These are phyloP conservation scores for Rachicladosporium sp. DNA, from an alignment of 2,329 filamentous ascomycete species.

Conservation along the genomic window DNA sequence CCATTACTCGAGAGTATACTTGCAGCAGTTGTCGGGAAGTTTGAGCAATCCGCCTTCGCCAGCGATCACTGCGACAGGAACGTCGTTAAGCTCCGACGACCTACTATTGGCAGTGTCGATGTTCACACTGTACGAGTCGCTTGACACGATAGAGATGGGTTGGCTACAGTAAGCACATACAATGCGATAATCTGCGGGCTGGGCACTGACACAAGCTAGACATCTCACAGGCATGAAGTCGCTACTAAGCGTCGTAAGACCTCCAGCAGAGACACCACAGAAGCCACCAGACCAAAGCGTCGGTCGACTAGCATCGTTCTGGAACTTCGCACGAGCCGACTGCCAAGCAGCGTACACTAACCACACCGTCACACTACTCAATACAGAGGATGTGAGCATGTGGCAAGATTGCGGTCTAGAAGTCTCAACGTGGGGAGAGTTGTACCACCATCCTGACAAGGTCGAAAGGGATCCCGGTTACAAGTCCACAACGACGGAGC, in stretches of 20 bases:
- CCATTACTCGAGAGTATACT: constrained; percentile 36
- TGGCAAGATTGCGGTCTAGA: constrained; percentile 53
- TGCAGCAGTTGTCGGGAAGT: constrained; percentile 23
- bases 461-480: constrained; percentile 43
- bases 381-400: constrained; percentile 47
- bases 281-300: constrained; percentile 11
- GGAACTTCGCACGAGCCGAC: constrained; percentile 48
- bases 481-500: constrained; percentile 14
- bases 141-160: constrained; percentile 49
- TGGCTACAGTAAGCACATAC: constrained; percentile 31
- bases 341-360: constrained; percentile 39
- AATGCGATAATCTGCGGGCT: no score
- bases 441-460: constrained; percentile 31
- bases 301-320: constrained; percentile 49
- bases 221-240: constrained; percentile 54
- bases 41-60: constrained; percentile 14
- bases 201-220: constrained; percentile 25
- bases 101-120: constrained; percentile 55
- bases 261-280: constrained; percentile 22
- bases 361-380: constrained; percentile 45
- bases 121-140: constrained; percentile 53
- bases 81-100: constrained; percentile 40
- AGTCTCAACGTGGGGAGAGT: constrained; percentile 38
- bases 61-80: constrained; percentile 12
- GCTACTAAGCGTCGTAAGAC: constrained; percentile 36